These are phyloP conservation scores for Plantago ovata DNA, from an alignment of 257 asterid species.

Conservation along the genomic window DNA sequence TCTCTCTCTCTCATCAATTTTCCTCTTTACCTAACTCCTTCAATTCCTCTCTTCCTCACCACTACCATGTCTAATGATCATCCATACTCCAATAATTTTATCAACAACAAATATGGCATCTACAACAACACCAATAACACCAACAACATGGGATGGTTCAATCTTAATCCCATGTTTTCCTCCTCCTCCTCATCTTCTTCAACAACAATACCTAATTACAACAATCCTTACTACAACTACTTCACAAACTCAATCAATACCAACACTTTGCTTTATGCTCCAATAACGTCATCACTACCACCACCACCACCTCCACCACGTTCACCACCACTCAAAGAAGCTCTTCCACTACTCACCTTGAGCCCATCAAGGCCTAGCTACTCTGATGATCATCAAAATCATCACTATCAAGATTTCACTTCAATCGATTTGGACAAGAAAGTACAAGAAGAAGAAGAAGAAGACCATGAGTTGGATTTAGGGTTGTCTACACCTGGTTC, in stretches of 20 bases:
- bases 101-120: slow-evolving; percentile 25
- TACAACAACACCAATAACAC: too few species aligned
- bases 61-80: slow-evolving; percentile 41
- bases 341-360: slow-evolving; percentile 59
- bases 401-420: slow-evolving; percentile 15
- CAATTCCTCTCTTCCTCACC: background rate
- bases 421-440: slow-evolving; percentile 39
- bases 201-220: slow-evolving; percentile 5
- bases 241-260: slow-evolving; percentile 2
- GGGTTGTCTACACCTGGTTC: slow-evolving; percentile 47
- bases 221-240: slow-evolving; percentile 26
- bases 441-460: slow-evolving; percentile 11
- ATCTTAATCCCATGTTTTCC: slow-evolving; percentile 30
- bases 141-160: slow-evolving; percentile 28
- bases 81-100: slow-evolving; percentile 36
- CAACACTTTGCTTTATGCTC: slow-evolving; percentile 11
- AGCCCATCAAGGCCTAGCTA: slow-evolving; percentile 45
- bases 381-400: background rate
- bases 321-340: slow-evolving; percentile 70
- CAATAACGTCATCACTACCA: too few species aligned
- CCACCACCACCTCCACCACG: slow-evolving; percentile 33
- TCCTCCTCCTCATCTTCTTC: slow-evolving; percentile 19
- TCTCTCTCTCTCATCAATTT: slow-evolving; percentile 4
- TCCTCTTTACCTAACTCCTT: slow-evolving; percentile 8
- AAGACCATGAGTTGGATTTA: slow-evolving; percentile 34